Evolutionary conservation across 805 yeast genomes (phyloP), one percentile per base, ranked within the genome.

Genomic region (Saccharomycopsis olivae): DNA sequence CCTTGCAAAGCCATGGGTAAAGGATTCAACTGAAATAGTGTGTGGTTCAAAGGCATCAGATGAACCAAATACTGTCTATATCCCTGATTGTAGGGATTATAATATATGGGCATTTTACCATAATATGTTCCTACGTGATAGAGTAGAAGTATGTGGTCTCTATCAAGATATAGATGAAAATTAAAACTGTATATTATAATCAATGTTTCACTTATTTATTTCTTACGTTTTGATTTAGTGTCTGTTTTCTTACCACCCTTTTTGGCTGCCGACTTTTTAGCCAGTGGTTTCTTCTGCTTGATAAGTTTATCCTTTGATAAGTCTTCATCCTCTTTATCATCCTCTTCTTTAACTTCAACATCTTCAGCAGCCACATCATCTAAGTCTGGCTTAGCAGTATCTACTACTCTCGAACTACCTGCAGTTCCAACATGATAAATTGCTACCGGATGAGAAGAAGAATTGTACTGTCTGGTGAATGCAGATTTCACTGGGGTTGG

Each of bases 391-490:
- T 64, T 66, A 18, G 55, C 48, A n/a, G 39, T n/a, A 51, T 53
- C 42, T 47, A 54, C 53, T 44, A 42, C 49, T 21, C 28, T 33
- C 43, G 38, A 44, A 36, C 17, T 49, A 15, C 54, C 62, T 4
- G 78, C 71, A 34, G 69, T 68, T 11, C 87, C 89, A 0, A 87
- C 75, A 54, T 72, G 74, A 66, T 78, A 78, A 49, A 83, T 85
- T 2, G 94, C 86, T 1, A 80, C 75, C 2, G 97, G 97, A 60
- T 92, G 98, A 6, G 74, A 62, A 41, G 57, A 60, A 8, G 73
- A 57, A 55, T 92, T 92, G 58, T 92, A 92, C 47, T 70, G 75
- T 49, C 95, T 68, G 0, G 99, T 92, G 58, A 92, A 86, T 5
- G 84, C 82, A 4, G 89, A 65, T 56, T 92, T 94, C 13, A 75